Evolutionary conservation across 306 rosid genomes (phyloP), one percentile per base, ranked within the genome.

Genomic region (Acacia confusa): DNA sequence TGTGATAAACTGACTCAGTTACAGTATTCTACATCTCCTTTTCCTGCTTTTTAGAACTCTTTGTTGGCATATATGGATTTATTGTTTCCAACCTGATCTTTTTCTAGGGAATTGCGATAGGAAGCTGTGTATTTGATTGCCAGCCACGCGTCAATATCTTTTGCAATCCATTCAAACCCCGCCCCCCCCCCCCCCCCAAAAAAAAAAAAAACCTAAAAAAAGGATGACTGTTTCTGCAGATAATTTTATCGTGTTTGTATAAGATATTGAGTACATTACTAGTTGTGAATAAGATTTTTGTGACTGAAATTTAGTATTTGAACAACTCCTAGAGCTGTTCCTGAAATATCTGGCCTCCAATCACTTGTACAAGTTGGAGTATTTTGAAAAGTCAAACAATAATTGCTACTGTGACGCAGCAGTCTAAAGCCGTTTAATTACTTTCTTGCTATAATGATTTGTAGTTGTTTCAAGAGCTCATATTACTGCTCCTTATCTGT

Each of bases 391-490:
- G 40, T 36, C 40, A 36, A 36, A 36, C 8, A 36, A 36, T 52
- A 32, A 50, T 74, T 32, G n/a, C 20, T 0, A n/a, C 28, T 40
- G n/a, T 52, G 20, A 65, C 20, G 8, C 57, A 16, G 47, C 74
- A 65, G 65, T 68, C 44, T 73, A 68, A 57, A 24, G 55, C 44
- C 74, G 44, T 79, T 32, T 72, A 79, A 72, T 78, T 47, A 70
- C 53, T 28, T 84, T 72, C 65, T 64, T 75, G 17, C 50, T 57
- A 50, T 75, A 32, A 44, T 77, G 77, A 60, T 13, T 75, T 82
- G 53, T 88, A 89, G 95, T 88, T 16, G 87, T 74, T 86, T 79
- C 97, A 19, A 91, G 97, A 87, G 85, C 94, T 78, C 99, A 92
- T 79, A 71, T 88, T 32, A 90, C 97, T 9, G 99, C 89, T 4